These are phyloP conservation scores for Coemansia erecta DNA, from an alignment of 192 early-diverging fungal species.

Conservation along the genomic window DNA sequence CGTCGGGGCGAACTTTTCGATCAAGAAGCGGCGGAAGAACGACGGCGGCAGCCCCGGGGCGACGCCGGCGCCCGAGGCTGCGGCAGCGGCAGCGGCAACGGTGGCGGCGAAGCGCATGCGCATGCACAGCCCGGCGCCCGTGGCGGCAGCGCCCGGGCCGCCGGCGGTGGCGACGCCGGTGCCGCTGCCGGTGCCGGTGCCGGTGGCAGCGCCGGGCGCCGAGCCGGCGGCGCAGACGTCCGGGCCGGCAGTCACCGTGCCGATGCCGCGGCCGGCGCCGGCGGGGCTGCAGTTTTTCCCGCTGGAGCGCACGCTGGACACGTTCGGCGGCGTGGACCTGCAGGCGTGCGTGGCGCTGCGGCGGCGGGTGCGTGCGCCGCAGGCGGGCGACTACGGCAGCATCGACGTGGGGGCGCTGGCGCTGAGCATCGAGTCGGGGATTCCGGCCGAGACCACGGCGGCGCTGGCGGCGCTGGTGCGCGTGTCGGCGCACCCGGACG, in stretches of 20 bases:
- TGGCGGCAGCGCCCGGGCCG: no score
- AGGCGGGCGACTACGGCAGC: slow-evolving; percentile 52
- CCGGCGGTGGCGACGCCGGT: not conserved
- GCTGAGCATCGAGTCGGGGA: slow-evolving; percentile 75
- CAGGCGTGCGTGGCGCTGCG: slow-evolving; percentile 58
- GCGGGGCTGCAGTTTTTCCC: slow-evolving; percentile 38
- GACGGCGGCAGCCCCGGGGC: slow-evolving; percentile 35
- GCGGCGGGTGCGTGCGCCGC: slow-evolving; percentile 53
- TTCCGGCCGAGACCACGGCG: slow-evolving; percentile 69
- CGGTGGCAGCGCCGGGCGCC: not conserved
- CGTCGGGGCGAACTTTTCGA: slow-evolving; percentile 43
- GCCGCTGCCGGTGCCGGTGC: slow-evolving; percentile 11
- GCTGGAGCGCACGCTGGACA: slow-evolving; percentile 63
- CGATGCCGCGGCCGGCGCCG: slow-evolving; percentile 27
- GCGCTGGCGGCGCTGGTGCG: slow-evolving; percentile 71
- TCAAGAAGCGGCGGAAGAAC: slow-evolving; percentile 47
- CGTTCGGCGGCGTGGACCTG: slow-evolving; percentile 75
- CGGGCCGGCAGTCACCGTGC: slow-evolving; percentile 11
- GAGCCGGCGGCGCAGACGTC: not conserved
- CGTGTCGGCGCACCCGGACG: slow-evolving; percentile 55
- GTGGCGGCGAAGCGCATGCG: slow-evolving; percentile 32
- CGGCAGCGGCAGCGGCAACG: slow-evolving; percentile 24
- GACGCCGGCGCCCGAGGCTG: slow-evolving; percentile 38
- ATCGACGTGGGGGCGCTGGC: slow-evolving; percentile 74
- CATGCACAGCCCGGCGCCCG: slow-evolving; percentile 24